Conservation (phyloP, 345 rosid species). For the Rhodamnia rubescens region DNA sequence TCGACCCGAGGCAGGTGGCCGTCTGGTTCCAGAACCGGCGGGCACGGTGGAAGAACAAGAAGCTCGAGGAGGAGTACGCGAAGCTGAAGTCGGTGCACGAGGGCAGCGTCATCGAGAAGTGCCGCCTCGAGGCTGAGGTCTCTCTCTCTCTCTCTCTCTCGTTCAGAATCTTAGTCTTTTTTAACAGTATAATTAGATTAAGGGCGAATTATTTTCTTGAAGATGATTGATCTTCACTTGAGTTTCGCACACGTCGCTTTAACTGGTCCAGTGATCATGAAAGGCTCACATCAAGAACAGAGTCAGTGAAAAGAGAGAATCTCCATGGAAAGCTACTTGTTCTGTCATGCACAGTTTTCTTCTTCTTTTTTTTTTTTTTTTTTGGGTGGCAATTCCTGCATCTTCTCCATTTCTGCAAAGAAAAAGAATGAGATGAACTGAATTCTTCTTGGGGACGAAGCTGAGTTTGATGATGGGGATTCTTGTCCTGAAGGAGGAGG, state of each 20-base stretch:
- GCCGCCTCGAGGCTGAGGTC: conserved; percentile 75
- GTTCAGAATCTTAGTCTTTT: too few species aligned
- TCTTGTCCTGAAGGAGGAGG: background rate
- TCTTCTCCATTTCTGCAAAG: background rate
- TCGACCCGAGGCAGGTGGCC: conserved; percentile 90
- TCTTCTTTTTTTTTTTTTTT: too few species aligned
- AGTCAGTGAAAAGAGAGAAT: background rate
- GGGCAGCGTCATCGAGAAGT: conserved; percentile 35
- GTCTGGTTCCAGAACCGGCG: conserved; percentile 97
- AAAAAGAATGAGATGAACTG: background rate
- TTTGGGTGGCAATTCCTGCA: background rate
- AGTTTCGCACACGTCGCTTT: background rate
- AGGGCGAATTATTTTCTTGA: background rate
- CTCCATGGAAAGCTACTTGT: background rate
- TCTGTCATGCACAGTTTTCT: background rate
- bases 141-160: background rate
- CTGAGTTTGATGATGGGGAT: background rate
- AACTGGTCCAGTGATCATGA: background rate
- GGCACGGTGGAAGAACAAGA: conserved; percentile 89
- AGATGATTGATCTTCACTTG: background rate
- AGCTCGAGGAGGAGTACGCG: conserved; percentile 71
- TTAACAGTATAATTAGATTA: background rate
- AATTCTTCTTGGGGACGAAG: background rate
- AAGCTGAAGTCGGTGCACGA: conserved; percentile 45
- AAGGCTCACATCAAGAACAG: background rate